Conservation (phyloP, 306 rosid genomes). For the Cucurbita maxima region DNA sequence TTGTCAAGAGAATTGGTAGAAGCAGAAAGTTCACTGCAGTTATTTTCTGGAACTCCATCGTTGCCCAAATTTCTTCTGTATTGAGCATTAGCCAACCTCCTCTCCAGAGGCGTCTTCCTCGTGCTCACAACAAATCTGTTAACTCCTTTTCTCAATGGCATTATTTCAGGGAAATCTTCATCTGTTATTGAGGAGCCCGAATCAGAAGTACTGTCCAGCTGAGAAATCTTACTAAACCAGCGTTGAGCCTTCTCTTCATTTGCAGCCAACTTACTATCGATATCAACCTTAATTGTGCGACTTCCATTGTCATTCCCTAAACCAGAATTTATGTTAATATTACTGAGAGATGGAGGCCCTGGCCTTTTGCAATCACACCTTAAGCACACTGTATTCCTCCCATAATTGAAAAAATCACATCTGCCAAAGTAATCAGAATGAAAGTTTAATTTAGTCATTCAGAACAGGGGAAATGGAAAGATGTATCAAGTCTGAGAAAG, state of each 20-base stretch:
- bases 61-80: slow-evolving; percentile 38
- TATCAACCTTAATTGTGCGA: slow-evolving; percentile 17
- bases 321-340: slow-evolving; percentile 15
- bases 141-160: slow-evolving; percentile 91
- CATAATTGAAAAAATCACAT: slow-evolving; percentile 76
- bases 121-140: slow-evolving; percentile 92
- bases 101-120: slow-evolving; percentile 68
- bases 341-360: slow-evolving; percentile 30
- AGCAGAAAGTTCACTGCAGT: slow-evolving; percentile 13
- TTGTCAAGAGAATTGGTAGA: slow-evolving; percentile 12
- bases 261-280: slow-evolving; percentile 48
- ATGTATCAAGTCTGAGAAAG: neutral
- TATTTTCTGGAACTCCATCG: slow-evolving; percentile 16
- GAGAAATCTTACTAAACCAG: slow-evolving; percentile 88
- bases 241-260: slow-evolving; percentile 90
- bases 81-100: slow-evolving; percentile 54
- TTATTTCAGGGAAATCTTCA: slow-evolving; percentile 90
- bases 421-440: slow-evolving; percentile 23
- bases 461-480: neutral
- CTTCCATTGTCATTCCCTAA: slow-evolving; percentile 25
- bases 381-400: slow-evolving; percentile 60
- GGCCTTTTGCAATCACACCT: slow-evolving; percentile 93
- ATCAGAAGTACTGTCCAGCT: slow-evolving; percentile 51
- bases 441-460: slow-evolving; percentile 7
- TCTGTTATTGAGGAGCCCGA: slow-evolving; percentile 37